These are phyloP conservation scores for Ramichloridium luteum DNA, from an alignment of 2,329 filamentous ascomycete species.

Conservation along the genomic window DNA sequence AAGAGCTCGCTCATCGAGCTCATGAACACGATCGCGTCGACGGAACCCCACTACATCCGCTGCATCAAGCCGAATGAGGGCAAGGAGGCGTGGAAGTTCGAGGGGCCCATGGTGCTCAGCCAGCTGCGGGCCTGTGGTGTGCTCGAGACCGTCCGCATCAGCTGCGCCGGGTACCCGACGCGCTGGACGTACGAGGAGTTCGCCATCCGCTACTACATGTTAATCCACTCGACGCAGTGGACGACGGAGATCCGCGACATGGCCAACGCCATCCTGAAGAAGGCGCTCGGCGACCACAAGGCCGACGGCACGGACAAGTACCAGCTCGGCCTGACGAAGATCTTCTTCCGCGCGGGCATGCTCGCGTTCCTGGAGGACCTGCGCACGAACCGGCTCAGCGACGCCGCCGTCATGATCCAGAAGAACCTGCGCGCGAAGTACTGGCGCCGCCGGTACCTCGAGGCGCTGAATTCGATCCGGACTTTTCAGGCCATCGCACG, in stretches of 20 bases:
- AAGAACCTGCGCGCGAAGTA: conserved; percentile 96
- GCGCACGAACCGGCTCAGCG: conserved; percentile 77
- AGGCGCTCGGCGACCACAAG: conserved; percentile 61
- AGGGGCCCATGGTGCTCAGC: conserved; percentile 96
- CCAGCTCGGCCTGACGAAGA: conserved; percentile 93
- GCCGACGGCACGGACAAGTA: conserved; percentile 73
- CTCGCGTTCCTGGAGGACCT: conserved; percentile 93
- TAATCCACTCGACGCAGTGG: conserved; percentile 81
- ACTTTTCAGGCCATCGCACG: conserved; percentile 66
- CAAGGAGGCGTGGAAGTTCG: conserved; percentile 94
- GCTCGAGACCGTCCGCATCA: conserved; percentile 93
- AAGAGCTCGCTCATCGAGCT: conserved; percentile 95
- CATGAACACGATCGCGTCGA: conserved; percentile 95
- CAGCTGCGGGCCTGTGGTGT: conserved; percentile 98
- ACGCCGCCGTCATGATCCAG: conserved; percentile 93
- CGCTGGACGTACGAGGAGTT: conserved; percentile 99
- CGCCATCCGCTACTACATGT: conserved; percentile 93
- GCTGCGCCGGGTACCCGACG: conserved; percentile 91
- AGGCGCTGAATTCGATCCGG: conserved; percentile 70
- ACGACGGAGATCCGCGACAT: conserved; percentile 87
- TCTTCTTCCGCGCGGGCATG: conserved; percentile 99
- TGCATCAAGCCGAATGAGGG: conserved; percentile 98
- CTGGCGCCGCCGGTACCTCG: conserved; percentile 81
- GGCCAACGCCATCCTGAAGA: conserved; percentile 82
- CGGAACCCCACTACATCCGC: conserved; percentile 96